Conservation (phyloP, 805 yeast genomes). For the Candida peoriensis region DNA sequence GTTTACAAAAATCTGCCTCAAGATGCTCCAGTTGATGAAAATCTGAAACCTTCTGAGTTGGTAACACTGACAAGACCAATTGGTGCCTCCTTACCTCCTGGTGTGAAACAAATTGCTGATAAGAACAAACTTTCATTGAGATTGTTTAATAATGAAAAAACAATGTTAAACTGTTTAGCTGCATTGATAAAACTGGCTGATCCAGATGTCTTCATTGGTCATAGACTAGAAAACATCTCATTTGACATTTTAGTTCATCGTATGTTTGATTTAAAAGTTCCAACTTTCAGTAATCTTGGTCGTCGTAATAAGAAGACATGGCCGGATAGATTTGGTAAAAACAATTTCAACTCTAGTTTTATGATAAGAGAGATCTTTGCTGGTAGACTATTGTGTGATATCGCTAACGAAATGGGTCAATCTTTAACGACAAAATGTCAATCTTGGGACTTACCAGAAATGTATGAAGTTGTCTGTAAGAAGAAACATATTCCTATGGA, state of each 20-base stretch:
- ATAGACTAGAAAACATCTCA: constrained; percentile 72
- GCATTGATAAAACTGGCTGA: constrained; percentile 68
- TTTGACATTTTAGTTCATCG: constrained; percentile 79
- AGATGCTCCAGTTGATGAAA: constrained; percentile 67
- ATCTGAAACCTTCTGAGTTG: constrained; percentile 51
- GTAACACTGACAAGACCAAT: constrained; percentile 80
- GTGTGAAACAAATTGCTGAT: constrained; percentile 57
- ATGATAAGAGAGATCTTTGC: constrained; percentile 66
- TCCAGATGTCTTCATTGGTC: constrained; percentile 91
- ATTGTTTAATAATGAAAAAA: constrained; percentile 66
- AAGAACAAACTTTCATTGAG: constrained; percentile 48
- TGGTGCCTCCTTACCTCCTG: constrained; percentile 69
- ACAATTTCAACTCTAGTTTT: constrained; percentile 44
- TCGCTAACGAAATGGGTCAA: constrained; percentile 92
- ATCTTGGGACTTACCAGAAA: constrained; percentile 90
- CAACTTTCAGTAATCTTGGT: constrained; percentile 79
- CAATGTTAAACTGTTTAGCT: constrained; percentile 67
- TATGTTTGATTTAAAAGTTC: constrained; percentile 66
- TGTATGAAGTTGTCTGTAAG: constrained; percentile 77
- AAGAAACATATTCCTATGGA: constrained; percentile 60
- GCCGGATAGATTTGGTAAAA: constrained; percentile 68
- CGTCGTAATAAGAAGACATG: constrained; percentile 71
- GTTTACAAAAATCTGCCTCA: constrained; percentile 65
- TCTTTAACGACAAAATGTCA: constrained; percentile 89
- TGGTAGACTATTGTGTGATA: constrained; percentile 87